Percentiles rank a stretch among this genome's conserved stretches.
Evolutionary conservation across 148 eudicot genomes (phyloP).

Genomic region (Simmondsia chinensis): DNA sequence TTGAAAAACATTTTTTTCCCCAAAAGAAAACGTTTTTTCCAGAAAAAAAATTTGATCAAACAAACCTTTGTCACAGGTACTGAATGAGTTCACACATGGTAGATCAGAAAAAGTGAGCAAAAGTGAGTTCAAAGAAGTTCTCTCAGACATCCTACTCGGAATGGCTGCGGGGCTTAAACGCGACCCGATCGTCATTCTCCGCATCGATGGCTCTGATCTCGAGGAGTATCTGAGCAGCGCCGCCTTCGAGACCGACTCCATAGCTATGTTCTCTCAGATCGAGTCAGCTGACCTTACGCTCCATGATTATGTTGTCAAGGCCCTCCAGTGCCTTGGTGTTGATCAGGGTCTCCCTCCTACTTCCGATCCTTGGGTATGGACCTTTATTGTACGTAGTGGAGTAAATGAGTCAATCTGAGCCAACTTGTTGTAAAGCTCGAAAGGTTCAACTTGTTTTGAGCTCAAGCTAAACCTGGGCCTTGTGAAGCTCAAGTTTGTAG

Average conservation of each 20-base stretch:
- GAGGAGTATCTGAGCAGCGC: conserved; percentile 46
- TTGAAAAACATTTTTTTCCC: too few relatives aligned
- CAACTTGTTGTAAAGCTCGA: too few relatives aligned
- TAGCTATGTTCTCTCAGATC: conserved; percentile 45
- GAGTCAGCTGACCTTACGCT: conserved; percentile 33
- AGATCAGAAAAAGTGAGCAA: conserved; percentile 71
- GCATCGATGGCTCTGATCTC: conserved; percentile 86
- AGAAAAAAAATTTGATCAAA: too few relatives aligned
- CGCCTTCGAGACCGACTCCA: conserved; percentile 47
- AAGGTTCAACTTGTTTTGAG: too few relatives aligned
- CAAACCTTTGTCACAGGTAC: conserved; percentile 40
- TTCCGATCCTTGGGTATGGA: conserved; percentile 74
- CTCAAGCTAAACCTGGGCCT: too few relatives aligned
- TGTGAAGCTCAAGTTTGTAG: too few relatives aligned
- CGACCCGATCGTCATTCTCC: conserved; percentile 81
- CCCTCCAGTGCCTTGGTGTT: conserved; percentile 61
- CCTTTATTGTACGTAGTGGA: too few relatives aligned
- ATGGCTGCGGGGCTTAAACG: conserved; percentile 93
- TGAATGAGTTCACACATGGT: conserved; percentile 77
- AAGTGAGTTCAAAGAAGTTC: conserved; percentile 62
- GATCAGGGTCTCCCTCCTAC: conserved; percentile 88
- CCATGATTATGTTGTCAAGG: conserved; percentile 44
- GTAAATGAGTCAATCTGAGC: too few relatives aligned
- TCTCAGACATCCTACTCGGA: conserved; percentile 76
- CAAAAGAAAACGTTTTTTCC: too few relatives aligned